Evolutionary conservation across 768 basidiomycete genomes (phyloP), one percentile per base, ranked within the genome.

Genomic region (Arthromyces matolae): DNA sequence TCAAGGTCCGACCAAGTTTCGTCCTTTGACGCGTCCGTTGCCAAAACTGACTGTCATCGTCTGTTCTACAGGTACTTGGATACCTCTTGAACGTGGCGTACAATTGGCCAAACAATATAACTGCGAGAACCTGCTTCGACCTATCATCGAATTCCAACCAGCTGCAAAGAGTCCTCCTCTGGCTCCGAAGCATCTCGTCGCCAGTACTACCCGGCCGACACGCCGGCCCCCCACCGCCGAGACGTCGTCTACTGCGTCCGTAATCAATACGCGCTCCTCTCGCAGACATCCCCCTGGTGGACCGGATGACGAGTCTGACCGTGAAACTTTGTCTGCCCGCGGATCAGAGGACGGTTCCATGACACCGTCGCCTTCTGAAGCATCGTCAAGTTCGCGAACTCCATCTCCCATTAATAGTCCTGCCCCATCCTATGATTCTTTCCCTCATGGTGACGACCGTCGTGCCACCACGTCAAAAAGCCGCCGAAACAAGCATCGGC

Each of bases 101-200:
- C 71, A 70, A 22, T 75, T 99, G 23, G 88, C 93, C 20, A 89
- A 81, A 60, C 93, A 97, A 64, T 98, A 97, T 68, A 89, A 92
- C 54, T 93, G 94, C 60, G 93, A 96, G 59, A 62, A 72, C 18
- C 75, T 89, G 14, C 76, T 99, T 16, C 85, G 89, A 28, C 93
- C 96, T 23, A 92, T 99, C 52, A 89, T 98, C 52, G 93, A 98
- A 64, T 97, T 94, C 60, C 80, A 86, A 49, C 89, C 94, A 3
- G 84, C 86, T 4, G 83, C 86, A 5, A 89, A 88, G 63, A 95
- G 93, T 55, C 92, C 92, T 0, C 96, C 96, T 18, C 80, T 91
- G 29, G 96, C 96, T 16, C 96, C 96, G 14, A 98, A 98, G 68
- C 96, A 99, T 67, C 72, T 93, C 27, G 92, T 92, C 14, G 83